Conservation (phyloP, 768 basidiomycete genomes). For the Russula olivacea region DNA sequence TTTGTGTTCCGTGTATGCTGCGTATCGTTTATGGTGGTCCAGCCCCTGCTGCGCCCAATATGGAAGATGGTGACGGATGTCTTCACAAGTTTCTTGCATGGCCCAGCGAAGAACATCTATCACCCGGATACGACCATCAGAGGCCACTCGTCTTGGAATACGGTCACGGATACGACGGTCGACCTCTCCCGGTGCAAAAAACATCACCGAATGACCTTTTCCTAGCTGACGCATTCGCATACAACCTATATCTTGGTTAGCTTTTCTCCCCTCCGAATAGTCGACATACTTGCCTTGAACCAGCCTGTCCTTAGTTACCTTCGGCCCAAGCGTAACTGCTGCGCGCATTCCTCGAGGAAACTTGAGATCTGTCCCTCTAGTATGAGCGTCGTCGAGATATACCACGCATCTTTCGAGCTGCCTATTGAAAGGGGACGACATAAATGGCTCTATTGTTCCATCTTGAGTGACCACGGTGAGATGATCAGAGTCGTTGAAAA, state of each 20-base stretch:
- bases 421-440: conserved; percentile 35
- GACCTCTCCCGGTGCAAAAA: conserved; percentile 17
- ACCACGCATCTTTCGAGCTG: conserved; percentile 38
- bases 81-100: conserved; percentile 21
- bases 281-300: conserved; percentile 38
- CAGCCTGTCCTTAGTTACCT: conserved; percentile 47
- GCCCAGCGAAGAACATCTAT: conserved; percentile 21
- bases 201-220: conserved; percentile 21
- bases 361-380: conserved; percentile 48
- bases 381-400: conserved; percentile 52
- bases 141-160: not conserved
- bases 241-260: conserved; percentile 9
- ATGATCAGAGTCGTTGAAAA: conserved; percentile 34
- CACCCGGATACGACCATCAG: not conserved
- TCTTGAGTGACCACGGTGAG: conserved; percentile 37
- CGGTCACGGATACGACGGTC: conserved; percentile 15
- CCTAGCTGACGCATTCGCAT: conserved; percentile 24
- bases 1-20: not conserved
- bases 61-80: conserved; percentile 17
- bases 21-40: conserved; percentile 5
- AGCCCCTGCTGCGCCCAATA: conserved; percentile 18
- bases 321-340: conserved; percentile 46
- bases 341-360: conserved; percentile 40
- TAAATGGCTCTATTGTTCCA: conserved; percentile 33
- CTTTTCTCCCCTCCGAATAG: not conserved